Evolutionary conservation across 2,329 filamentous ascomycete genomes (phyloP).

Genomic region (Alternaria gaisen): DNA sequence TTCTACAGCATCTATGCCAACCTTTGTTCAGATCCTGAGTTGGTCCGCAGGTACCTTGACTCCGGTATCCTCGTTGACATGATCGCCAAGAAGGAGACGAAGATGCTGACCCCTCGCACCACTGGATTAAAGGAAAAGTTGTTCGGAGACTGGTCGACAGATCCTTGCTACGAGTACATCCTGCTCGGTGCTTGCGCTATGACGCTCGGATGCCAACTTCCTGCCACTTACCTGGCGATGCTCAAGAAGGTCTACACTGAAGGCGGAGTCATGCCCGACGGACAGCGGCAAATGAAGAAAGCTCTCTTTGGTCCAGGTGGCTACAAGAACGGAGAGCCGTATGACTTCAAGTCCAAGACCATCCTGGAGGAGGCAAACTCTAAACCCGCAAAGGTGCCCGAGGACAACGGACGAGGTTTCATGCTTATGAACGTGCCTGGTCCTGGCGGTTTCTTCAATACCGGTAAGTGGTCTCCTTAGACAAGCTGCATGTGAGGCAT

Average conservation of each 20-base stretch:
- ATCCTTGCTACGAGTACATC: constrained; percentile 30
- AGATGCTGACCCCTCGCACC: constrained; percentile 17
- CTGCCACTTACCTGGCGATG: constrained; percentile 16
- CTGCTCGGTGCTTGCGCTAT: constrained; percentile 33
- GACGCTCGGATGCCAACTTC: constrained; percentile 28
- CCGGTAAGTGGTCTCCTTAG: background rate
- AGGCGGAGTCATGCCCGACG: constrained; percentile 24
- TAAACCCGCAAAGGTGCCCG: background rate
- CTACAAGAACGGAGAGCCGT: constrained; percentile 26
- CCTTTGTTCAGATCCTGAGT: constrained; percentile 19
- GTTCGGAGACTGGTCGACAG: constrained; percentile 7
- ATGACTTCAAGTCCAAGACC: constrained; percentile 30
- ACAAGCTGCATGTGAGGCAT: background rate
- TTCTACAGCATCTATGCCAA: constrained; percentile 19
- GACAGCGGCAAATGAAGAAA: constrained; percentile 27
- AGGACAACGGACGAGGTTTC: background rate
- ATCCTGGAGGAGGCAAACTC: constrained; percentile 21
- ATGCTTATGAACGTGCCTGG: constrained; percentile 22
- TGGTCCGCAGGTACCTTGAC: constrained; percentile 31
- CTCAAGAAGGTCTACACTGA: constrained; percentile 31
- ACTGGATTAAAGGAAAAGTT: constrained; percentile 5
- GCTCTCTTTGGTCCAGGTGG: constrained; percentile 30
- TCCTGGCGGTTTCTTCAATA: constrained; percentile 25
- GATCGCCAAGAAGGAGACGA: constrained; percentile 21
- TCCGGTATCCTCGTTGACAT: constrained; percentile 21